Conservation (phyloP, 441 rosid species). For the Adansonia gregorii region DNA sequence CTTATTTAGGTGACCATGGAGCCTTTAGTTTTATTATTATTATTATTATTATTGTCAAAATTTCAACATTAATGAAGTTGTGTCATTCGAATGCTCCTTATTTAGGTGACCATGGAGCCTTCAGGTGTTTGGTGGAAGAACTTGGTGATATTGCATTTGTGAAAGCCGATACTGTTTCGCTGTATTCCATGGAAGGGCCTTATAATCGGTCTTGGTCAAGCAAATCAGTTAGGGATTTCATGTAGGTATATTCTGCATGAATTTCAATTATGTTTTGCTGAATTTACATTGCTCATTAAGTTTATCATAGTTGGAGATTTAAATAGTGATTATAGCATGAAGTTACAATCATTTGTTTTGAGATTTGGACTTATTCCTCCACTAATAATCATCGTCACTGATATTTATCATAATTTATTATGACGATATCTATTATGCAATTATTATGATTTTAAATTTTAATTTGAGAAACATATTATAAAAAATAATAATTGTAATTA, state of each 20-base stretch:
- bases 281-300: too few species aligned
- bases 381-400: too few species aligned
- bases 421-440: too few species aligned
- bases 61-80: neutral
- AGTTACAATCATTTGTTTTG: too few species aligned
- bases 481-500: too few species aligned
- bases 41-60: too few species aligned
- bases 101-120: constrained; percentile 26
- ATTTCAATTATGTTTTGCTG: neutral
- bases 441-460: too few species aligned
- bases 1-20: constrained; percentile 26
- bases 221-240: constrained; percentile 32
- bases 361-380: too few species aligned
- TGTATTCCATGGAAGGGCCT: constrained; percentile 28
- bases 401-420: too few species aligned
- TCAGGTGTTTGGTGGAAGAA: constrained; percentile 26
- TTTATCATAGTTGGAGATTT: too few species aligned
- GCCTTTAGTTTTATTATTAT: neutral
- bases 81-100: constrained; percentile 14
- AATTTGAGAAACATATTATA: too few species aligned
- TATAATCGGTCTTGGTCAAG: constrained; percentile 31
- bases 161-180: constrained; percentile 26
- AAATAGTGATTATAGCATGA: too few species aligned
- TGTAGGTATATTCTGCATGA: constrained; percentile 16
- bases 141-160: constrained; percentile 35